Evolutionary conservation across 768 basidiomycete genomes (phyloP), one percentile per base, ranked within the genome.

Genomic region (Calocybe gangraenosa): DNA sequence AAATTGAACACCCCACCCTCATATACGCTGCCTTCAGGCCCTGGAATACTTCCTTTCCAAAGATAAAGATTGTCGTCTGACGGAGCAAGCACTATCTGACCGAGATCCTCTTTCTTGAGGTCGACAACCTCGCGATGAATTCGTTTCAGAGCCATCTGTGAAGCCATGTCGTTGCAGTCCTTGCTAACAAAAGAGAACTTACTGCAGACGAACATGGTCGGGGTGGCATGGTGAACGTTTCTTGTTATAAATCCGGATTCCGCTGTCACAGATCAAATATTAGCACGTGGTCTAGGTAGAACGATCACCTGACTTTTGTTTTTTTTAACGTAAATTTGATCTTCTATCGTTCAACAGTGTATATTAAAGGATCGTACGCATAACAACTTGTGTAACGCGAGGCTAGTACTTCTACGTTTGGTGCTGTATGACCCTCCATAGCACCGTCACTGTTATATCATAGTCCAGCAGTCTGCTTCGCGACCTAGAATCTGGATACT

Each of bases 71-170:
- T 77, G 50, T 81, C 76, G 40, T 76, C 78, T 11, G 74, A 66
- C 3, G 90, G 90, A 22, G 72, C 69, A 15, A 92, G 76, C 0
- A 72, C 74, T 50, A 92, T 91, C 20, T 66, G 54, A 5, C 89
- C 90, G 28, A 90, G 67, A 62, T 92, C 89, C 60, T 92, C 89
- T 62, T 87, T 88, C 76, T 81, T 74, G 25, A 85, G 66, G 65
- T 92, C 87, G 5, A 79, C 75, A 25, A 92, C 81, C 65, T 92
- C 89, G 48, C 86, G 82, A 51, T 86, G 78, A 32, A 92, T 92
- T 35, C 89, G 84, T 67, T 89, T 92, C 53, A 88, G 63, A 5
- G 89, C 86, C 66, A 69, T 74, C 73, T 75, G 38, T 17, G 8
- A 35, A 4, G 19, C 10, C 11, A 10, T 19, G 19, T 32, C 30